Conservation (phyloP, 371 early-diverging fungal genomes). For the Mortierella sp. region DNA sequence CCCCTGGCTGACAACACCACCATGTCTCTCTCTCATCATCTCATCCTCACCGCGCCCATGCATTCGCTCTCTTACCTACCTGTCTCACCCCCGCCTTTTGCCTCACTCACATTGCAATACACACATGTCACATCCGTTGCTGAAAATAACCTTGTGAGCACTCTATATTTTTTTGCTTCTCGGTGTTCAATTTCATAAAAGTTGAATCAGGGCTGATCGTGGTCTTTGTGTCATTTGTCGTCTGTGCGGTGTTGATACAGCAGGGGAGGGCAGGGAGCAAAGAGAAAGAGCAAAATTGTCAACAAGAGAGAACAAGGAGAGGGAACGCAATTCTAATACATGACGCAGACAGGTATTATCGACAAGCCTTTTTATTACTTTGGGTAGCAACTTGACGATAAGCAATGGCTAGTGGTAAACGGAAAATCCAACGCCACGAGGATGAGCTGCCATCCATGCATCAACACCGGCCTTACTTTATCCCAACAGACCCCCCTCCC, state of each 20-base stretch:
- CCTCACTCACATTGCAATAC: neutral
- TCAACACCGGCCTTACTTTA: neutral
- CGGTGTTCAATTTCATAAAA: too few relatives aligned
- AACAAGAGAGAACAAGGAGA: neutral
- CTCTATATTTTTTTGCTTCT: too few relatives aligned
- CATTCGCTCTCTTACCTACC: neutral
- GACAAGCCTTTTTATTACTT: too few relatives aligned
- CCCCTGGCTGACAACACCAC: conserved; percentile 4
- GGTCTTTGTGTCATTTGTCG: neutral
- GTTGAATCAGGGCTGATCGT: too few relatives aligned
- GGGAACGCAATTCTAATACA: neutral
- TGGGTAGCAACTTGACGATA: too few relatives aligned
- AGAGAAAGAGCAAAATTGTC: neutral
- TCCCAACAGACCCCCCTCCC: neutral
- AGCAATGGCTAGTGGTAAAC: neutral
- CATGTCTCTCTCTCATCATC: neutral
- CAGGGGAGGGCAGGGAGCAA: neutral
- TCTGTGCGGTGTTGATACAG: neutral
- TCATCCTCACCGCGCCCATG: neutral
- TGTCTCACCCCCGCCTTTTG: neutral
- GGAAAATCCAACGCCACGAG: neutral
- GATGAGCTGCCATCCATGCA: neutral
- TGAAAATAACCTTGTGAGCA: too few relatives aligned
- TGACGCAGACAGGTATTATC: too few relatives aligned
- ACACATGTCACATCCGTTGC: too few relatives aligned